phyloP scores from a whole-genome alignment of 148 eudicot genomes.

The Rhododendron ovatum region DNA sequence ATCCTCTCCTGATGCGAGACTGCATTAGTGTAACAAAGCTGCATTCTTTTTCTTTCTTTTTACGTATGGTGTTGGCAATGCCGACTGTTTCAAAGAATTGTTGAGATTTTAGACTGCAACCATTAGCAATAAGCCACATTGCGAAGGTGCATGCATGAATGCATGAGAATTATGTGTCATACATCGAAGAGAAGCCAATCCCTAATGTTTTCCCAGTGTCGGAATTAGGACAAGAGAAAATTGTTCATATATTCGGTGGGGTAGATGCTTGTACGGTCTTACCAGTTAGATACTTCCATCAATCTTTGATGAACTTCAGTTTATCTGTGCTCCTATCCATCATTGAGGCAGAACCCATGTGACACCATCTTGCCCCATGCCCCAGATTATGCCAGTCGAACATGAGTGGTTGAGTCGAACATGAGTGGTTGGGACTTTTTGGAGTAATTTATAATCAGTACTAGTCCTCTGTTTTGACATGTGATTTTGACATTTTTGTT shows the following conservation, averaged over 20 bases:
- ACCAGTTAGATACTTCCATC: background rate
- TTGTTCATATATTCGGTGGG: background rate
- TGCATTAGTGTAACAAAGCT: background rate
- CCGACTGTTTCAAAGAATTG: background rate
- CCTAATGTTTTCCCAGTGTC: background rate
- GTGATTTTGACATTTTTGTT: background rate
- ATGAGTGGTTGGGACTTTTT: background rate
- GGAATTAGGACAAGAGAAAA: background rate
- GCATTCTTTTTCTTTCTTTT: background rate
- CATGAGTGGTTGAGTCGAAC: background rate
- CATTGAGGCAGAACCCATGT: background rate
- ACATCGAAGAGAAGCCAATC: background rate
- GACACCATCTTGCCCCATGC: slow-evolving; percentile 6
- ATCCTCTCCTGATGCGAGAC: background rate
- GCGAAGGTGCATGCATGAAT: background rate
- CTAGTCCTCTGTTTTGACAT: background rate
- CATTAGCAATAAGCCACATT: background rate
- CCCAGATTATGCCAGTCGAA: background rate
- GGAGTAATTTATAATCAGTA: no score
- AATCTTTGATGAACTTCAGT: background rate
- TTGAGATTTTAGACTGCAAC: background rate
- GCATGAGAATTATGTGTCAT: background rate
- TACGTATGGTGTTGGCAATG: background rate
- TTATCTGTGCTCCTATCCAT: background rate
- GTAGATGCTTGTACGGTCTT: background rate